phyloP scores from a whole-genome alignment of 352 stramenopile species.

The Phytophthora macrochlamydospora region DNA sequence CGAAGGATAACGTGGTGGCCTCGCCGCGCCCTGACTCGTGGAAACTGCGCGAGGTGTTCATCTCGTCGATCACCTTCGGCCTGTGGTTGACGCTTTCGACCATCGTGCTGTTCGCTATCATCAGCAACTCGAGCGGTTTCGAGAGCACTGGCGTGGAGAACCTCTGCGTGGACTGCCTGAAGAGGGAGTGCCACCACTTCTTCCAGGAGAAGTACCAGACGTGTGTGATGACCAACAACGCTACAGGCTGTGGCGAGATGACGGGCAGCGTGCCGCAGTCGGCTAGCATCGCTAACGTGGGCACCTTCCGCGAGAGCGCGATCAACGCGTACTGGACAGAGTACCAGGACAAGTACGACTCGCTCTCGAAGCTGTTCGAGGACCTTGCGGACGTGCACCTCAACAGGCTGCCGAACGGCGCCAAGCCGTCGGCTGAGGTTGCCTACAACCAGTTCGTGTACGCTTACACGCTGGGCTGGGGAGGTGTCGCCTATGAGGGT shows the following conservation, averaged over 20 bases:
- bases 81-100: constrained; percentile 71
- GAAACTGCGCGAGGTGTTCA: constrained; percentile 76
- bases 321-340: constrained; percentile 49
- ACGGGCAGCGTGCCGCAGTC: constrained; percentile 52
- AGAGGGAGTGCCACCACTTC: constrained; percentile 61
- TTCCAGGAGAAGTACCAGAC: constrained; percentile 57
- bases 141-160: constrained; percentile 58
- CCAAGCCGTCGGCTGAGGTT: constrained; percentile 42
- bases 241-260: constrained; percentile 64
- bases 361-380: constrained; percentile 51
- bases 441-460: constrained; percentile 66
- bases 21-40: constrained; percentile 69
- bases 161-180: constrained; percentile 66
- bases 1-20: constrained; percentile 75
- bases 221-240: constrained; percentile 52
- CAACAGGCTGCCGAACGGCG: constrained; percentile 45
- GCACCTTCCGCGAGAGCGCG: constrained; percentile 40
- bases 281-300: constrained; percentile 39
- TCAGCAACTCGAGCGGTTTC: constrained; percentile 69
- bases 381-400: constrained; percentile 65
- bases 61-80: constrained; percentile 70
- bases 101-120: constrained; percentile 61
- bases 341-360: constrained; percentile 58
- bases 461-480: constrained; percentile 53
- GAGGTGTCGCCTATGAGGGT: constrained; percentile 30